phyloP scores from a whole-genome alignment of 805 yeast genomes.

The Citeromyces matritensis region DNA sequence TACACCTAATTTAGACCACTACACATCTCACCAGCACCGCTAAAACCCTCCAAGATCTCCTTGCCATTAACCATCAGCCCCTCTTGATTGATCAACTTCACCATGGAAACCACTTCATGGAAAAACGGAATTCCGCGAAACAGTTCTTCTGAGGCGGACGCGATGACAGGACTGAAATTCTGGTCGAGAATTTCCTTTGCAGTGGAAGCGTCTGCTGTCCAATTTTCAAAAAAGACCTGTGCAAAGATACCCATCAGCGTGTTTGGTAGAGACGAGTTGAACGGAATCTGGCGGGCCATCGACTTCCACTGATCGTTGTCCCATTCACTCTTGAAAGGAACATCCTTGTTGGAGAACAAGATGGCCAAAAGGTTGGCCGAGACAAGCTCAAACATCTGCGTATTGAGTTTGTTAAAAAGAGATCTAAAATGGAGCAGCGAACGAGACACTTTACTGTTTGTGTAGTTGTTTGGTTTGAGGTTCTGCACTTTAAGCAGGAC shows the following conservation, averaged over 20 bases:
- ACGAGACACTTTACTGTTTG: constrained; percentile 55
- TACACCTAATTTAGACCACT: too few species aligned
- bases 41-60: too few species aligned
- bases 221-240: constrained; percentile 31
- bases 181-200: too few species aligned
- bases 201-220: constrained; percentile 2
- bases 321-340: constrained; percentile 17
- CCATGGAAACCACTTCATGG: too few species aligned
- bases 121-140: too few species aligned
- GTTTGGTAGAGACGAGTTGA: constrained; percentile 36
- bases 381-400: constrained; percentile 34
- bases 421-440: constrained; percentile 54
- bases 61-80: too few species aligned
- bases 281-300: constrained; percentile 46
- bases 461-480: constrained; percentile 30
- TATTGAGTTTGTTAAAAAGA: constrained; percentile 35
- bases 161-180: too few species aligned
- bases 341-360: constrained; percentile 35
- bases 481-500: constrained; percentile 31
- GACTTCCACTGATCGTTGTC: constrained; percentile 41
- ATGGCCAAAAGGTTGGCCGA: constrained; percentile 36
- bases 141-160: too few species aligned
- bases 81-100: too few species aligned
- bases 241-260: constrained; percentile 49
- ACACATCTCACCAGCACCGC: too few species aligned